phyloP scores from a whole-genome alignment of 2,329 filamentous ascomycete species.

The Diaporthe humulicola region DNA sequence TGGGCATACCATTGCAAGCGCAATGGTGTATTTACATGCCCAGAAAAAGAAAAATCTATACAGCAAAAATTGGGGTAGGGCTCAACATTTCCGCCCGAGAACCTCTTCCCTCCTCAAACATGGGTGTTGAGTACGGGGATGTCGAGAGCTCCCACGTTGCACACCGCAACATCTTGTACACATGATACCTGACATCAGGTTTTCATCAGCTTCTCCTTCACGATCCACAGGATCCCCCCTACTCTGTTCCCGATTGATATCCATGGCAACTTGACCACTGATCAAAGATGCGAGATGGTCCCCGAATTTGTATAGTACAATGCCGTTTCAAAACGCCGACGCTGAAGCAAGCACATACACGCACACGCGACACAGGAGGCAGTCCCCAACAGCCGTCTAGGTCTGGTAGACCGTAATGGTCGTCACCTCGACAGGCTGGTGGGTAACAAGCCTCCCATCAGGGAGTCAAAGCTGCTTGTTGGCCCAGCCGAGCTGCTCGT shows the following conservation, averaged over 20 bases:
- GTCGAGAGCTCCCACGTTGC: not conserved
- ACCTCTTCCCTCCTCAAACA: not conserved
- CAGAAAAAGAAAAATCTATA: constrained; percentile 7
- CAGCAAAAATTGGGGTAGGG: constrained; percentile 11
- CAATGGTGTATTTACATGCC: constrained; percentile 27
- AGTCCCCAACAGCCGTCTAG: constrained; percentile 23
- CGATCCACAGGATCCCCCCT: not conserved
- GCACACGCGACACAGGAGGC: constrained; percentile 29
- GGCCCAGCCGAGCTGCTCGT: constrained; percentile 58
- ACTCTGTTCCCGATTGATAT: not conserved
- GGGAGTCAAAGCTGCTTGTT: constrained; percentile 43
- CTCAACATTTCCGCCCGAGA: not conserved
- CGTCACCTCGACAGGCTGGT: constrained; percentile 34
- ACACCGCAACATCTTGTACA: constrained; percentile 11
- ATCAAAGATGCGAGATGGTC: constrained; percentile 14
- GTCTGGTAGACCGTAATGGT: constrained; percentile 29
- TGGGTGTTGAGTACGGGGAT: not conserved
- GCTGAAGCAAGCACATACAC: constrained; percentile 30
- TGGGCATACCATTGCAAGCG: constrained; percentile 8
- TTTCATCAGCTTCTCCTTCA: not conserved
- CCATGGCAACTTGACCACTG: constrained; percentile 9
- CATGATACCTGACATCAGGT: constrained; percentile 12
- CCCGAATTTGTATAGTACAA: constrained; percentile 25
- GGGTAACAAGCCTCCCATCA: constrained; percentile 25
- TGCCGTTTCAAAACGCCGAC: constrained; percentile 31